Percentiles rank a stretch among this genome's conserved stretches.
Evolutionary conservation across 352 stramenopile genomes (phyloP).

Genomic region (Pythium apleroticum): DNA sequence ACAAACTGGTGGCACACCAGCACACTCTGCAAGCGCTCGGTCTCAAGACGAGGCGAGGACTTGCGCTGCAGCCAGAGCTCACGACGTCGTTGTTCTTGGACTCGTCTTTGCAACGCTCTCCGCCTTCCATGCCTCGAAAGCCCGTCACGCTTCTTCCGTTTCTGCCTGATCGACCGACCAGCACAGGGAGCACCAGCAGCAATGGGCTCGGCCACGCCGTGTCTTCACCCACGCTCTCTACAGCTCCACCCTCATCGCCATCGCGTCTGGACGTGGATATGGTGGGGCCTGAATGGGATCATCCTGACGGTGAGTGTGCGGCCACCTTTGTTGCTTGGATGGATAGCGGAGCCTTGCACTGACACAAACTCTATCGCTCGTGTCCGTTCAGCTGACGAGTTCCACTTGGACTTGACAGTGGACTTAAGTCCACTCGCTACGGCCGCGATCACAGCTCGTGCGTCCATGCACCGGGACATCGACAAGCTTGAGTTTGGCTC

Average conservation of each 20-base stretch:
- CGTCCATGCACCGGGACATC: neutral
- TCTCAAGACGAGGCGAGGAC: too few relatives aligned
- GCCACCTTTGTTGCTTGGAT: too few relatives aligned
- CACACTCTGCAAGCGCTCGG: neutral
- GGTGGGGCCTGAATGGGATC: too few relatives aligned
- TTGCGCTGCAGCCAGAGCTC: slow-evolving; percentile 5
- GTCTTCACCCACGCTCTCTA: neutral
- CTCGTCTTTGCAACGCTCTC: too few relatives aligned
- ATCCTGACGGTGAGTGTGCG: too few relatives aligned
- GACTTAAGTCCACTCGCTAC: neutral
- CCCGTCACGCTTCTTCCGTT: slow-evolving; percentile 2
- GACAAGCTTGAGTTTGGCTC: neutral
- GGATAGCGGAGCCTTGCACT: too few relatives aligned
- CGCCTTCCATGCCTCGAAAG: neutral
- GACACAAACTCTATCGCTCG: too few relatives aligned
- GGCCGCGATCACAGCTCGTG: neutral
- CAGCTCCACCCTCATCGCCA: neutral
- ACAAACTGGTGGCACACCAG: neutral
- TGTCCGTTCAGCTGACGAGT: too few relatives aligned
- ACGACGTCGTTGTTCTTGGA: slow-evolving; percentile 6
- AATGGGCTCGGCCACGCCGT: too few relatives aligned
- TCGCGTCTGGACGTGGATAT: neutral
- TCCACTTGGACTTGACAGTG: neutral
- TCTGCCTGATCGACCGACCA: slow-evolving; percentile 3
- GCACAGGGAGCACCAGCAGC: neutral